Percentiles rank a stretch among this genome's conserved stretches.
Evolutionary conservation across 1,139 yeast species (phyloP).

Genomic region (Taphrina wiesneri): DNA sequence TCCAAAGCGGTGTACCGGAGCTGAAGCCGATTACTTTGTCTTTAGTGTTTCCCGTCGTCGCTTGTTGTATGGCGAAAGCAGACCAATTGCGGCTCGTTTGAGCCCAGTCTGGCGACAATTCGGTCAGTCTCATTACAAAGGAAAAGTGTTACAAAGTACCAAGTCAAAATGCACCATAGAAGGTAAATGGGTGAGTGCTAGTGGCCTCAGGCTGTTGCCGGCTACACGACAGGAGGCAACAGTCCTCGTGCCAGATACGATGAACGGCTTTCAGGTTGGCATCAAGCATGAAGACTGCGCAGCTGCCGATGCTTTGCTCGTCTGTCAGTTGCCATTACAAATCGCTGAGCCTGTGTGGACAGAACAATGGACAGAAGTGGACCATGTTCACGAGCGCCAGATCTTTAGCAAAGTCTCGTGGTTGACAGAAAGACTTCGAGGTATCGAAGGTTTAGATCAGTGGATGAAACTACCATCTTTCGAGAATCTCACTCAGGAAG

Average conservation of each 20-base stretch:
- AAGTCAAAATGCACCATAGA: background rate
- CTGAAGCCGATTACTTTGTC: conserved; percentile 24
- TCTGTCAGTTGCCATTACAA: background rate
- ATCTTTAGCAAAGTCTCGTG: conserved; percentile 32
- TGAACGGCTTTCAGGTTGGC: background rate
- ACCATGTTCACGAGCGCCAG: conserved; percentile 28
- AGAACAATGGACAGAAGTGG: conserved; percentile 16
- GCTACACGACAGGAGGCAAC: background rate
- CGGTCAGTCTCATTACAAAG: background rate
- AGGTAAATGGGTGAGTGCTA: background rate
- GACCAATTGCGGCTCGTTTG: conserved; percentile 26
- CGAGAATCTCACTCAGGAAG: background rate
- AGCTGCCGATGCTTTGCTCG: background rate
- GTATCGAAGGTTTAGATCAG: conserved; percentile 1
- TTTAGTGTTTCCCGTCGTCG: conserved; percentile 31
- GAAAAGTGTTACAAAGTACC: background rate
- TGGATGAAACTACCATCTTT: conserved; percentile 12
- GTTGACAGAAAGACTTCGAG: conserved; percentile 35
- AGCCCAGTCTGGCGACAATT: conserved; percentile 33
- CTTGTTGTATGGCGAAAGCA: conserved; percentile 25
- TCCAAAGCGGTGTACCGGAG: conserved; percentile 32
- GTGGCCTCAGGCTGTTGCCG: background rate
- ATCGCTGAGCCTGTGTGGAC: conserved; percentile 3
- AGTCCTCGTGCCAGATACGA: background rate
- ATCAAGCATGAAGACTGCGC: background rate